Evolutionary conservation across 257 asterid genomes (phyloP), one percentile per base, ranked within the genome.

Genomic region (Solanum arcanum): DNA sequence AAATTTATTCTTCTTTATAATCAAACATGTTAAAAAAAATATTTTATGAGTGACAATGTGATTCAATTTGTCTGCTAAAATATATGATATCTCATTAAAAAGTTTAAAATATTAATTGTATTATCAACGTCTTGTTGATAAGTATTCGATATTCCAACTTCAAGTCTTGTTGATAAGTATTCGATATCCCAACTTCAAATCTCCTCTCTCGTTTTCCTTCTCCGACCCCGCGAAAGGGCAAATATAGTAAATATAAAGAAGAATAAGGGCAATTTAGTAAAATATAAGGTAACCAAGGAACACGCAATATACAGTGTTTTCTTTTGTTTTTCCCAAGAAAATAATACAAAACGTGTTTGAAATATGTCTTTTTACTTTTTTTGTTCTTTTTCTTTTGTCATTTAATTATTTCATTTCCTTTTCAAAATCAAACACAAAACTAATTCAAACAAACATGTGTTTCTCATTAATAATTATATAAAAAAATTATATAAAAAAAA

Each of bases 21-120:
- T 1, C 23, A 18, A 52, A 3, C 9, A 15, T 5, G 18, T 15
- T 5, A 49, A 49, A 0, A 2, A 5, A 5, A 2, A 0, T 2
- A 2, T 49, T 49, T 15, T 14, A 52, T 52, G 62, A 52, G 4
- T 3, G 60, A 1, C 0, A 0, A 9, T 49, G 6, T 49, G 9
- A 49, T 49, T 5, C 21, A 49, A 15, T 49, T 1, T 8, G 0
- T 39, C 42, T 39, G 6, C 21, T 49, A 18, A 52, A 52, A 52
- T 52, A 15, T 52, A 18, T 18, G 0, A 16, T 18, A 52, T 52
- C 4, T 52, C 62, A 6, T 18, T 0, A 6, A 52, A 52, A 16
- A 0, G 7, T 0, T 1, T 16, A 52, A 18, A 16, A 6, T 49
- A 49, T 18, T 6, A 52, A 16, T 52, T 6, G 0, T 52, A 18